Base-by-base conservation (phyloP, 2,329 filamentous ascomycete species). In the Xylaria sp. region DNA sequence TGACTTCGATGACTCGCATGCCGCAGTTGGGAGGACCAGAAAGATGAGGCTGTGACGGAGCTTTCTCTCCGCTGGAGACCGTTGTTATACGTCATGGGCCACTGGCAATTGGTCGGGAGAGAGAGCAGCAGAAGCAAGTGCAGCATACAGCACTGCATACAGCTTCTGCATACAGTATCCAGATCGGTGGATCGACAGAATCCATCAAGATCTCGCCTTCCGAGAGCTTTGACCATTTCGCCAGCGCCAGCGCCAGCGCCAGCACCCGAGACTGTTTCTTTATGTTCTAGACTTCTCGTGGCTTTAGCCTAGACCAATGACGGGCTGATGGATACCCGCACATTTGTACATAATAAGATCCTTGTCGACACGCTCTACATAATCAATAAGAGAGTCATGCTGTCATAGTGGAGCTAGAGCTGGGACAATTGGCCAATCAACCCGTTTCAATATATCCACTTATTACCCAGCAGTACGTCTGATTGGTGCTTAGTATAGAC, bases 151-250 rank as follows among this genome's bases (percentile, higher is more conserved):
- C 21, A 40, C n/a, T n/a, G n/a, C n/a, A n/a, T n/a, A n/a, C n/a
- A n/a, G n/a, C n/a, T n/a, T n/a, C n/a, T n/a, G n/a, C n/a, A n/a
- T n/a, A n/a, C n/a, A n/a, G n/a, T n/a, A n/a, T n/a, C n/a, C n/a
- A n/a, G n/a, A 31, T 33, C 5, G 31, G 29, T 43, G 13, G 58
- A 60, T 60, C 58, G 58, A 56, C 29, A 31, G 27, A 51, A 27
- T 38, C 52, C 38, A 60, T 56, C 58, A 46, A 38, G 58, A 60
- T 60, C 52, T n/a, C n/a, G n/a, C n/a, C n/a, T n/a, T n/a, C n/a
- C n/a, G n/a, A n/a, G 27, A 10, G 9, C 7, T 46, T 41, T 21
- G 19, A 13, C 11, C n/a, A 8, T 29, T 37, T 27, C 6, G 8
- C 25, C 44, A 15, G 17, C 35, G n/a, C 44, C 51, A n/a, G 4